These are phyloP conservation scores for Paraurostyla sp. DNA, from an alignment of 73 alveolate genomes.

Conservation along the genomic window DNA sequence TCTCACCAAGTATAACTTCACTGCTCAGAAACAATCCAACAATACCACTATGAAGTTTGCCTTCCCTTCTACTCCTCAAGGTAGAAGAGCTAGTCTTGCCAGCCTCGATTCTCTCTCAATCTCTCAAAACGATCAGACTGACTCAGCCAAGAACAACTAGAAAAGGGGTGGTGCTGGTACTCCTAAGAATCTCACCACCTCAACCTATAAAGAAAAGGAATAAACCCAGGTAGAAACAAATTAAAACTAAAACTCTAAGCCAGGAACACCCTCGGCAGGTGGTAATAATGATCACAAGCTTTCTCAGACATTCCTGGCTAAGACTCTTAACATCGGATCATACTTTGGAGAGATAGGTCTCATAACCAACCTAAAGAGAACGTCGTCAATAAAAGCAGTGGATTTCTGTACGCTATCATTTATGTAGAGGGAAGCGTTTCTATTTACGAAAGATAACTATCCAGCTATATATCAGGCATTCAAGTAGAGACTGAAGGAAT, in stretches of 20 bases:
- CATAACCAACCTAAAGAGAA: slow-evolving; percentile 66
- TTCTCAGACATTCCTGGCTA: background rate
- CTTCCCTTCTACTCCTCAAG: too few species aligned
- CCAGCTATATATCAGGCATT: slow-evolving; percentile 58
- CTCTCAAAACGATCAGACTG: too few species aligned
- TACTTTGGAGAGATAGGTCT: slow-evolving; percentile 76
- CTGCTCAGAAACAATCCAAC: background rate
- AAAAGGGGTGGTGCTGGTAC: background rate
- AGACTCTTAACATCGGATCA: slow-evolving; percentile 24
- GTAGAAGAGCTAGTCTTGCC: too few species aligned
- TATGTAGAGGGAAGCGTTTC: slow-evolving; percentile 23
- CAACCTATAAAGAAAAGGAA: background rate
- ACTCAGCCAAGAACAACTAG: too few species aligned
- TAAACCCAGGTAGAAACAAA: background rate
- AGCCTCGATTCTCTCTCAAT: too few species aligned
- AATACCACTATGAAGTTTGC: background rate
- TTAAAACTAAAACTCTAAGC: background rate
- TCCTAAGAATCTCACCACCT: background rate
- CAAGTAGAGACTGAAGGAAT: slow-evolving; percentile 31
- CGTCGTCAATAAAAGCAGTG: slow-evolving; percentile 53
- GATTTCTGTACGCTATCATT: slow-evolving; percentile 61
- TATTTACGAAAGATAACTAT: slow-evolving; percentile 30
- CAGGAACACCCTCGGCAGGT: too few species aligned
- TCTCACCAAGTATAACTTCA: slow-evolving; percentile 20
- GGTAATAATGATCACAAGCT: background rate